Evolutionary conservation across 768 basidiomycete genomes (phyloP).

Genomic region (Kwoniella sp.): DNA sequence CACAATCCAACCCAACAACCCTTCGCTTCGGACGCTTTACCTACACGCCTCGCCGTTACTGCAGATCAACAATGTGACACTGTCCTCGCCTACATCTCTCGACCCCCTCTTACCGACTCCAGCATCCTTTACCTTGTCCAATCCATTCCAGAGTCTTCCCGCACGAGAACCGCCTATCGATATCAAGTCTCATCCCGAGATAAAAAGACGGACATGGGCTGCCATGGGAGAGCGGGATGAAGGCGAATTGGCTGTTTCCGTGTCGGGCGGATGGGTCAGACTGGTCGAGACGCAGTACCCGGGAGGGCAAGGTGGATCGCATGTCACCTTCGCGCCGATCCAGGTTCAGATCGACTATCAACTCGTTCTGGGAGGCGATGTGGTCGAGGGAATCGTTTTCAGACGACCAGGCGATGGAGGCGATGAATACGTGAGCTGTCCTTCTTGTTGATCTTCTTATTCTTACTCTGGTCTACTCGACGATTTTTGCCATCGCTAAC

Average conservation of each 20-base stretch:
- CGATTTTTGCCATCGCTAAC: no score
- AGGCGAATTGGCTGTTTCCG: slow-evolving; percentile 87
- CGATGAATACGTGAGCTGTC: slow-evolving; percentile 33
- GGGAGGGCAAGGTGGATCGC: slow-evolving; percentile 68
- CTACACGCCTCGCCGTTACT: slow-evolving; percentile 62
- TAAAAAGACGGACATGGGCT: slow-evolving; percentile 88
- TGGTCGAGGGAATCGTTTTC: slow-evolving; percentile 55
- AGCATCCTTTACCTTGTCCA: slow-evolving; percentile 39
- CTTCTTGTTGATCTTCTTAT: no score
- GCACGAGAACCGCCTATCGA: slow-evolving; percentile 68
- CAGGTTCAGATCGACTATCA: slow-evolving; percentile 51
- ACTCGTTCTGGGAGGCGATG: slow-evolving; percentile 55
- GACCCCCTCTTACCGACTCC: slow-evolving; percentile 45
- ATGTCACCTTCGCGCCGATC: slow-evolving; percentile 58
- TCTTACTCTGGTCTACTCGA: no score
- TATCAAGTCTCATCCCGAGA: slow-evolving; percentile 84
- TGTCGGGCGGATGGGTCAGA: slow-evolving; percentile 59
- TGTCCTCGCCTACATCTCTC: slow-evolving; percentile 36
- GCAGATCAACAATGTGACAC: slow-evolving; percentile 45
- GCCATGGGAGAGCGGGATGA: slow-evolving; percentile 89
- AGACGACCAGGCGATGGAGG: slow-evolving; percentile 41
- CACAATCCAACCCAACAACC: slow-evolving; percentile 77
- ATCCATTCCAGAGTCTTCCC: slow-evolving; percentile 64
- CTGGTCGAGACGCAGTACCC: slow-evolving; percentile 58
- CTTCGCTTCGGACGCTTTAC: slow-evolving; percentile 77